These are phyloP conservation scores for Bisporella sp. DNA, from an alignment of 2,329 filamentous ascomycete species.

Conservation along the genomic window DNA sequence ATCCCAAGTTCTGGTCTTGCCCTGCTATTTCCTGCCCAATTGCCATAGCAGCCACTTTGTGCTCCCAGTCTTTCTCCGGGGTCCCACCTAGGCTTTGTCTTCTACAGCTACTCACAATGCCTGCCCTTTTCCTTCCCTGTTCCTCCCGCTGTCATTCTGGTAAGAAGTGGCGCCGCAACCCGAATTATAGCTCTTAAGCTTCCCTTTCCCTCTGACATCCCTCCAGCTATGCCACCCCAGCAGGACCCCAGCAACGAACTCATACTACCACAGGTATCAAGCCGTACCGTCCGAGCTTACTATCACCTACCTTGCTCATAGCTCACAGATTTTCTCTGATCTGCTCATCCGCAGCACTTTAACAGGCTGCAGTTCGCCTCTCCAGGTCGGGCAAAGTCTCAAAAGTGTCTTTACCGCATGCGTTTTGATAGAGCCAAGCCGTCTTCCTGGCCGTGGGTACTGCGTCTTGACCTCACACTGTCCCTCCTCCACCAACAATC, in stretches of 20 bases:
- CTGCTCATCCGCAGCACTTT: conserved; percentile 15
- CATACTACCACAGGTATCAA: conserved; percentile 7
- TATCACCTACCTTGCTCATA: conserved; percentile 9
- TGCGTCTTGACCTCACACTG: not conserved
- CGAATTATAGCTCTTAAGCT: conserved; percentile 8
- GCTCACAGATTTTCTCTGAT: conserved; percentile 1
- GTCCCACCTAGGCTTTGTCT: not conserved
- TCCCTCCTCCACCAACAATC: not conserved
- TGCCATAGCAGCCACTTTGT: not conserved
- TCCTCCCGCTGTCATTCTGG: not conserved
- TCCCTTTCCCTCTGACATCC: not conserved
- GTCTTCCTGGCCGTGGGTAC: not conserved
- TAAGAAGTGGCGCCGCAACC: conserved; percentile 7
- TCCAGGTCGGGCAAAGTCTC: conserved; percentile 1
- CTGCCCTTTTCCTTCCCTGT: conserved; percentile 1
- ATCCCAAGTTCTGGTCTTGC: not conserved
- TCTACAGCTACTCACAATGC: conserved; percentile 5
- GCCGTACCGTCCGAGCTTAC: conserved; percentile 16
- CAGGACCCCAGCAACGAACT: conserved; percentile 1
- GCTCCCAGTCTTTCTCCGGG: not conserved
- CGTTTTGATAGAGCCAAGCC: not conserved
- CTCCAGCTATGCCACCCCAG: conserved; percentile 4
- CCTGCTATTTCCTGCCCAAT: not conserved
- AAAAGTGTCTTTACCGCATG: conserved; percentile 2
- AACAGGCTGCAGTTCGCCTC: conserved; percentile 14